Percentiles rank a stretch among this genome's conserved stretches.
These are phyloP conservation scores for Hebeloma cylindrosporum DNA, from an alignment of 768 basidiomycete species.

Conservation along the genomic window DNA sequence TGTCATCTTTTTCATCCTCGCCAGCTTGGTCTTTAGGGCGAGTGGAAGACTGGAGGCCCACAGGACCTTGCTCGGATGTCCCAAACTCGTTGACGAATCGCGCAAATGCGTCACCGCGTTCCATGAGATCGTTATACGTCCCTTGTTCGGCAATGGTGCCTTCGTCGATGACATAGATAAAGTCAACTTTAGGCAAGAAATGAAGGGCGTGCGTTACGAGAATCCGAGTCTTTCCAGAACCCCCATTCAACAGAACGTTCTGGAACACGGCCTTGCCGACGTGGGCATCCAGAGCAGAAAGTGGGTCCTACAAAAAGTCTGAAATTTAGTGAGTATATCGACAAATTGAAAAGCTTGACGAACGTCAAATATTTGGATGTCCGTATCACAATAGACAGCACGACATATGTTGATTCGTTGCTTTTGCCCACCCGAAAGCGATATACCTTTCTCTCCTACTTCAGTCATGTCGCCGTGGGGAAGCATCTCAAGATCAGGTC, in stretches of 20 bases:
- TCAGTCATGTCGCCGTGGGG: constrained; percentile 77
- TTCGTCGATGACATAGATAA: constrained; percentile 73
- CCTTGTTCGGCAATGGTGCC: constrained; percentile 82
- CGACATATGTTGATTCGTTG: constrained; percentile 85
- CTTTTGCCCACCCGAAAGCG: constrained; percentile 78
- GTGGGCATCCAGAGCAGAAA: constrained; percentile 41
- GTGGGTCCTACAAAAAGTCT: neutral
- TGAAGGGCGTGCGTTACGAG: constrained; percentile 92
- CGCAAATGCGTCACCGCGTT: constrained; percentile 55
- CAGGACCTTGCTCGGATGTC: too few relatives aligned
- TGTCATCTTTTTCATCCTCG: constrained; percentile 33
- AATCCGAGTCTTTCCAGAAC: constrained; percentile 70
- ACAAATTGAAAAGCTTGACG: too few relatives aligned
- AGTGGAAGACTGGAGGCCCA: too few relatives aligned
- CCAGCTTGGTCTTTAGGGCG: constrained; percentile 33
- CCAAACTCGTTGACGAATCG: constrained; percentile 76
- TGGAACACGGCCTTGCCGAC: constrained; percentile 86
- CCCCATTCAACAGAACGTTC: constrained; percentile 67
- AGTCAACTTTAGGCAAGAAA: constrained; percentile 84
- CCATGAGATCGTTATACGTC: constrained; percentile 70
- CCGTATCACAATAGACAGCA: constrained; percentile 79
- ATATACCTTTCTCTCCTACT: constrained; percentile 63
- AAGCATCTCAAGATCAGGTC: constrained; percentile 75
- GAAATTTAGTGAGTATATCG: too few relatives aligned
- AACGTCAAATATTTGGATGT: constrained; percentile 81